Conservation (phyloP, 2,329 filamentous ascomycete species). For the Colletotrichum liriopes region DNA sequence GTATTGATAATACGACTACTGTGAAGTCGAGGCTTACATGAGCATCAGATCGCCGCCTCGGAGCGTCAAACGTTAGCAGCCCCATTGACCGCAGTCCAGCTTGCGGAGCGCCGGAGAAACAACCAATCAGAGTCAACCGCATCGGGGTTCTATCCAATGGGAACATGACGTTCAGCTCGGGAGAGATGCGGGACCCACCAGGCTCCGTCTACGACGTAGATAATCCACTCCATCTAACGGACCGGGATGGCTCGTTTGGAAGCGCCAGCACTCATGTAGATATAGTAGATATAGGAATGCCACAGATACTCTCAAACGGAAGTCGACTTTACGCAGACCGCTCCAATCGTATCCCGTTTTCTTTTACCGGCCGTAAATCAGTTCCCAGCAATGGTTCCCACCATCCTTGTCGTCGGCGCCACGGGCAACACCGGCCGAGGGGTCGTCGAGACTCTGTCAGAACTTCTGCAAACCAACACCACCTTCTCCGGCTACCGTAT, state of each 20-base stretch:
- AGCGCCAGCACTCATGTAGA: too few species aligned
- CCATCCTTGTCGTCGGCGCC: neutral
- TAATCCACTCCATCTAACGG: too few species aligned
- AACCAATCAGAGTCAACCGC: neutral
- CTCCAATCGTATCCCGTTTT: too few species aligned
- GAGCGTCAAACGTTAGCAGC: neutral
- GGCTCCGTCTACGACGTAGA: too few species aligned
- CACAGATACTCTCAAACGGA: too few species aligned
- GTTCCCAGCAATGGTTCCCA: neutral
- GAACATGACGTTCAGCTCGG: neutral
- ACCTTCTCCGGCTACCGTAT: slow-evolving; percentile 28
- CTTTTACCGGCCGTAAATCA: too few species aligned
- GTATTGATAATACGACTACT: too few species aligned
- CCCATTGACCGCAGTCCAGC: neutral
- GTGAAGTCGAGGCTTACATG: too few species aligned
- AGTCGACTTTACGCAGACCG: too few species aligned
- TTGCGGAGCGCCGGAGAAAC: neutral
- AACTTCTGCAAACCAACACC: neutral
- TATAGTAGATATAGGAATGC: too few species aligned
- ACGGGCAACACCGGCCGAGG: neutral
- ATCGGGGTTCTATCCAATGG: neutral
- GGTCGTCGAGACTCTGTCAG: neutral
- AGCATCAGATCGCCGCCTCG: neutral
- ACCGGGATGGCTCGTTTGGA: too few species aligned
- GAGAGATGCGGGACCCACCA: neutral